A percentile compares a stretch with the other conserved stretches of the same genome.
These are phyloP conservation scores for Aureobasidium sp. DNA, from an alignment of 2,329 filamentous ascomycete species.

Conservation along the genomic window DNA sequence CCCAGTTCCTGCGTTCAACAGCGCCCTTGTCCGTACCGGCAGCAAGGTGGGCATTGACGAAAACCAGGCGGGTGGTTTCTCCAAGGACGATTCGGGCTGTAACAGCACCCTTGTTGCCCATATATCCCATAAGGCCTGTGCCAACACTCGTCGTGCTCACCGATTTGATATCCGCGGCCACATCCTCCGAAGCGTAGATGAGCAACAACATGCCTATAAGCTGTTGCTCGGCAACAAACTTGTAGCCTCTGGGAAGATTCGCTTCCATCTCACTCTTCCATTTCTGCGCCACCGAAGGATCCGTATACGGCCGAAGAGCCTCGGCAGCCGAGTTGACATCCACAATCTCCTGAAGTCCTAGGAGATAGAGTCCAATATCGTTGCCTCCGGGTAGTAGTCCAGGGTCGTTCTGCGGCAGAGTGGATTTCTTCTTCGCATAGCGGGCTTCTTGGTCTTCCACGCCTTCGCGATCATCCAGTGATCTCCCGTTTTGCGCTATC, in stretches of 20 bases:
- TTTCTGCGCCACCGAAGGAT: slow-evolving; percentile 60
- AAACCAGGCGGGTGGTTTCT: slow-evolving; percentile 80
- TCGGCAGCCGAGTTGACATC: slow-evolving; percentile 73
- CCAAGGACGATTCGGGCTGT: slow-evolving; percentile 74
- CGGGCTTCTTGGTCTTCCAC: slow-evolving; percentile 41
- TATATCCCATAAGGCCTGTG: slow-evolving; percentile 82
- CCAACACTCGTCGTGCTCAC: slow-evolving; percentile 77
- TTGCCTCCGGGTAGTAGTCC: slow-evolving; percentile 46
- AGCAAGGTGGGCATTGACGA: slow-evolving; percentile 85
- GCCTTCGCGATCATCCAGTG: slow-evolving; percentile 31
- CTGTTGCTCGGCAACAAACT: slow-evolving; percentile 70
- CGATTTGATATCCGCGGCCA: slow-evolving; percentile 66
- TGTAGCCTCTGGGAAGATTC: slow-evolving; percentile 68
- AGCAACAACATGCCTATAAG: slow-evolving; percentile 77
- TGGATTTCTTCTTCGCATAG: slow-evolving; percentile 33
- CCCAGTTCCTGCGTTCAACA: slow-evolving; percentile 82
- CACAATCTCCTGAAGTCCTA: slow-evolving; percentile 87
- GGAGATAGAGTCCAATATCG: slow-evolving; percentile 78
- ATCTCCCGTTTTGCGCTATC: slow-evolving; percentile 1
- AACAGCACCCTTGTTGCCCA: slow-evolving; percentile 93
- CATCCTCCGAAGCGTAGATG: slow-evolving; percentile 71
- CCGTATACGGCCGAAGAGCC: slow-evolving; percentile 66
- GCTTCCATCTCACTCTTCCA: slow-evolving; percentile 73
- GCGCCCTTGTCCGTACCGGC: slow-evolving; percentile 72
- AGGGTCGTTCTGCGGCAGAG: slow-evolving; percentile 37